Base-by-base conservation (phyloP, 1,284 basidiomycete species). In the Puccinia novopanici region DNA sequence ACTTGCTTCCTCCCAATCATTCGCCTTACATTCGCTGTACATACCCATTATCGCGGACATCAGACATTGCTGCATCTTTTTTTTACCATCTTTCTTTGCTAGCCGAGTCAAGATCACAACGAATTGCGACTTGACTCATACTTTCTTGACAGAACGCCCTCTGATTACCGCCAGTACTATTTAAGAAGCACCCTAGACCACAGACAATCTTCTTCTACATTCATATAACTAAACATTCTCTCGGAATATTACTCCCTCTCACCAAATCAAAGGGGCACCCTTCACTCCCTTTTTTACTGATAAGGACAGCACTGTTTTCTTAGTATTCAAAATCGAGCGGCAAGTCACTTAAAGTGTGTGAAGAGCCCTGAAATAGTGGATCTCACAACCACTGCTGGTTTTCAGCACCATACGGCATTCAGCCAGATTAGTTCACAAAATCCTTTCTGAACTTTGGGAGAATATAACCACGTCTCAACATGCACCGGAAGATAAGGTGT, bases 151-250 rank as follows among this genome's bases (percentile, higher is more conserved):
- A 22, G 42, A 63, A 63, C 34, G 15, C 22, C n/a, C 34, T 40
- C 61, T 15, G 3, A n/a, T n/a, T n/a, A n/a, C n/a, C n/a, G n/a
- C n/a, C n/a, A n/a, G n/a, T n/a, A n/a, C n/a, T n/a, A n/a, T n/a
- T n/a, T n/a, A n/a, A n/a, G n/a, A n/a, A n/a, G n/a, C n/a, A n/a
- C n/a, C n/a, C n/a, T n/a, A n/a, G n/a, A 63, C 30, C 34, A 63
- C 61, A 63, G 61, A 63, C 61, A 63, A 40, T 63, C 42, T 63
- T 63, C 37, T 19, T n/a, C n/a, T n/a, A n/a, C n/a, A n/a, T 40
- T 19, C 57, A 34, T 63, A 63, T 40, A 40, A 5, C 37, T 19
- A 34, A 0, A 37, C 34, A 40, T 40, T 63, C 61, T 13, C 5
- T 13, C 15, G 37, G 13, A n/a, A n/a, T n/a, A 6, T 15, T 22